Percentiles rank a stretch among this genome's conserved stretches.
Conservation (phyloP, 2,329 filamentous ascomycete genomes). For the Alternaria hordeiaustralica region DNA sequence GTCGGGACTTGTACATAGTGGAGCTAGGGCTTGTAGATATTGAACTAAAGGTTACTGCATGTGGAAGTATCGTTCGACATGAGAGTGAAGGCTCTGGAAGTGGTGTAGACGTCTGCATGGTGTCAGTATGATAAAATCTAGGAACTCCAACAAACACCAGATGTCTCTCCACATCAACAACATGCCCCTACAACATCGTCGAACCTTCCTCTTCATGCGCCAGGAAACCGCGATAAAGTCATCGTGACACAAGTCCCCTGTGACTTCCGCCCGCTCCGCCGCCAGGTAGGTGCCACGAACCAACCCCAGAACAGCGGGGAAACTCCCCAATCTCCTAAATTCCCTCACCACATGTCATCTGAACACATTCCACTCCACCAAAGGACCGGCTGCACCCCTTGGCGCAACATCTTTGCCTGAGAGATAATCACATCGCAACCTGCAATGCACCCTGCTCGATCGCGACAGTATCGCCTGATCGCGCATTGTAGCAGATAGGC, state of each 20-base stretch:
- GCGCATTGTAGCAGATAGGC: background rate
- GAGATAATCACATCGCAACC: background rate
- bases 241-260: background rate
- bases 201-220: background rate
- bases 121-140: background rate
- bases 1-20: background rate
- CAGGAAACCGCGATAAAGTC: background rate
- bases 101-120: background rate
- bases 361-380: background rate
- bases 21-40: background rate
- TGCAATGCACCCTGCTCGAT: background rate
- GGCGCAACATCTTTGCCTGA: background rate
- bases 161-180: background rate
- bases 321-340: background rate
- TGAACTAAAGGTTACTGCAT: background rate
- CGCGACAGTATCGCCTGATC: background rate
- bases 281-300: background rate
- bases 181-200: background rate
- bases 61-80: background rate
- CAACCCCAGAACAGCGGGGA: background rate
- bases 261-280: background rate
- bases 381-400: background rate
- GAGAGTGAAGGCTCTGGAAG: background rate
- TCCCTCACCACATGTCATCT: conserved; percentile 1
- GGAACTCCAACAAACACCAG: background rate